Base-by-base conservation (phyloP, 805 yeast species). In the Candida silvicultrix region DNA sequence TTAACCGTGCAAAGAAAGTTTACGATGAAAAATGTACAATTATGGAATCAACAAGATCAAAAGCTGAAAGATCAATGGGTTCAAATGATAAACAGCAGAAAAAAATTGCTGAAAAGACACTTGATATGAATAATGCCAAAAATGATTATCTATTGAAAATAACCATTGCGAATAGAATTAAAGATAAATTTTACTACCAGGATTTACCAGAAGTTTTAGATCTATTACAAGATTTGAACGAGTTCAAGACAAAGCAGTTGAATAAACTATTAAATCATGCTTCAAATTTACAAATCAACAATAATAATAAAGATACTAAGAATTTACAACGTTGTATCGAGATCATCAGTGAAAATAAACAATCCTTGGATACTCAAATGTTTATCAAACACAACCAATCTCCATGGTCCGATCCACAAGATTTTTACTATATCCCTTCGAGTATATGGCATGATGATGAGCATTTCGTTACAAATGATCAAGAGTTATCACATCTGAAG, bases 401-500 rank as follows among this genome's bases (percentile, higher is more conserved):
- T 18, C 70, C 70, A 15, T 94, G 97, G 97, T 73, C 72, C 40
- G 97, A 89, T 56, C 98, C 97, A 1, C 70, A 69, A 7, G 98
- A 92, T 66, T 88, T 85, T 59, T 74, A 79, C 53, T 94, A 85
- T 58, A 77, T 86, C 51, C 97, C 98, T 1, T 83, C 95, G 22
- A 82, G 89, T 28, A 83, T 94, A 38, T 94, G 99, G 99, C 98
- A 92, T 65, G 99, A 94, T 59, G 97, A 94, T 64, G 96, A 89
- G 52, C 69, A 77, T 32, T 74, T 86, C 57, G 73, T 83, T 51
- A 74, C 80, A 1, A 70, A 75, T 5, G 74, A 76, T 39, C 81
- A 77, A 38, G 74, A 72, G 6, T 66, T 83, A 44, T 70, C 75
- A 7, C 78, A 75, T 36, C 66, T 85, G 58, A 80, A 77, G 59